phyloP scores from a whole-genome alignment of 2,329 filamentous ascomycete genomes.

The Cercospora zeae-maydis region DNA sequence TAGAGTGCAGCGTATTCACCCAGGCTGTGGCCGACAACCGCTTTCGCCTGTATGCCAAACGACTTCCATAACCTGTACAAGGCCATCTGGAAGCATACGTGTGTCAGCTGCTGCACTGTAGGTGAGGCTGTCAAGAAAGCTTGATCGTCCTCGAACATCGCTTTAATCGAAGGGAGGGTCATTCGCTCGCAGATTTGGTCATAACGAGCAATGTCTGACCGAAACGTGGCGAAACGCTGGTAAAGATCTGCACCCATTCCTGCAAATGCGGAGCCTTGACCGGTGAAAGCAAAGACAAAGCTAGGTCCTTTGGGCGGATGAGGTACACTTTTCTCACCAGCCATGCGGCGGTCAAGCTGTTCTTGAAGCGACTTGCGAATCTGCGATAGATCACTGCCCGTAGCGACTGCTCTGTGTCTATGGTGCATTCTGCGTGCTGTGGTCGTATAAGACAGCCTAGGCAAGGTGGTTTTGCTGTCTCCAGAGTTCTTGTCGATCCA shows the following conservation, averaged over 20 bases:
- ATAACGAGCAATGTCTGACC: conserved; percentile 31
- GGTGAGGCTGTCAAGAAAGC: conserved; percentile 10
- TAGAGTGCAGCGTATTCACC: conserved; percentile 42
- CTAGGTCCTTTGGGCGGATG: conserved; percentile 15
- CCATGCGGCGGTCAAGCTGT: background rate
- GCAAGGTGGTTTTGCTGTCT: background rate
- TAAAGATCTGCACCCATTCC: conserved; percentile 36
- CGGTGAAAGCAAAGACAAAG: conserved; percentile 42
- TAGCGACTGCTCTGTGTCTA: conserved; percentile 16
- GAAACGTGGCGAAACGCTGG: conserved; percentile 30
- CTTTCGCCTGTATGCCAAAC: conserved; percentile 30
- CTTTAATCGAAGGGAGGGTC: conserved; percentile 35
- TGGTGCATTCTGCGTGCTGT: conserved; percentile 31
- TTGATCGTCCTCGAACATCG: conserved; percentile 21
- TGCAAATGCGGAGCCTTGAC: conserved; percentile 36
- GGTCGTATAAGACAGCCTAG: conserved; percentile 27
- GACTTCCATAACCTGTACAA: conserved; percentile 30
- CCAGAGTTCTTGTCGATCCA: conserved; percentile 3
- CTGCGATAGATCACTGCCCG: conserved; percentile 3
- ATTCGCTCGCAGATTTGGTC: conserved; percentile 29
- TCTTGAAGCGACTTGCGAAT: conserved; percentile 1
- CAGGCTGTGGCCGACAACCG: conserved; percentile 35
- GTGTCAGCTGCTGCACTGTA: conserved; percentile 38
- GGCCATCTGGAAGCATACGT: conserved; percentile 43
- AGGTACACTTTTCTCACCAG: conserved; percentile 2